Evolutionary conservation across 1,284 basidiomycete species (phyloP), one percentile per base, ranked within the genome.

Genomic region (Rhodotorula mucilaginosa): DNA sequence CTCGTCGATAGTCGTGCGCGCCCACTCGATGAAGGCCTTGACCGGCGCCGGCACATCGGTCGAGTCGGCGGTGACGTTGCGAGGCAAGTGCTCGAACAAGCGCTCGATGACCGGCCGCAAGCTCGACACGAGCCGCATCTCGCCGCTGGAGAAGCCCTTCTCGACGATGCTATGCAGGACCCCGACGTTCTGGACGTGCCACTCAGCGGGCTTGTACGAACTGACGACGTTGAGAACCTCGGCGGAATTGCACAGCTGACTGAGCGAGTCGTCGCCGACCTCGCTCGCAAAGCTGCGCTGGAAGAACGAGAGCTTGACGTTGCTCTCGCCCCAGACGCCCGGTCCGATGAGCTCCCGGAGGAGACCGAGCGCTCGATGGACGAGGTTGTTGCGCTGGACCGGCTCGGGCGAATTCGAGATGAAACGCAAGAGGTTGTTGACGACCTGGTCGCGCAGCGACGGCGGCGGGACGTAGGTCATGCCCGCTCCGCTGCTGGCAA

Each of bases 321-420:
- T 91, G 21, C 98, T 93, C 79, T 96, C 93, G n/a, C 86, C 88
- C 90, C 97, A 93, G 23, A 93, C 93, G 64, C 87, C 87, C 1
- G 90, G 88, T 2, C 89, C 88, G 39, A 95, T 86, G 77, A 97
- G 88, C 76, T 88, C 85, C 78, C 90, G 89, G 70, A 99, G 85
- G n/a, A 97, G 83, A 8, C 86, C 83, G 64, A 97, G 84, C 0
- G 93, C 92, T 71, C 92, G 88, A 57, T 89, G 86, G 57, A 92
- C 86, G 26, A 95, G 84, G 29, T 86, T 85, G 31, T 83, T 85
- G 68, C 87, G 87, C 21, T 86, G 84, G 39, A 88, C 84, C 8
- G 86, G 84, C 67, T 98, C 94, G 59, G 87, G 85, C 8, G 88
- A 86, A 31, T 88, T 85, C n/a, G 92, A 84, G 39, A 87, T 89